These are phyloP conservation scores for Monilinia laxa DNA, from an alignment of 2,329 filamentous ascomycete species.

Conservation along the genomic window DNA sequence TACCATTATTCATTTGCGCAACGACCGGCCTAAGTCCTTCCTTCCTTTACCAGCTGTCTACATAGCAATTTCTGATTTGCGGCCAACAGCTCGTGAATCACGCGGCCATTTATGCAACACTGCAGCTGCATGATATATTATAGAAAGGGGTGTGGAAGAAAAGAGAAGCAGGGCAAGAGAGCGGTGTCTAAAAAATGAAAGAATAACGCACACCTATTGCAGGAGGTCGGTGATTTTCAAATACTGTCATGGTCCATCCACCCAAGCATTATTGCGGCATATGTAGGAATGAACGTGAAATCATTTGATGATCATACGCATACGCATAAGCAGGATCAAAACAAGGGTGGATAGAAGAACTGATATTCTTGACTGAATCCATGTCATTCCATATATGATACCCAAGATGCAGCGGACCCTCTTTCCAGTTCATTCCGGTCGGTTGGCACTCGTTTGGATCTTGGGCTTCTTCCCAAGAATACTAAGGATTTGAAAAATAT, in stretches of 20 bases:
- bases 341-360: constrained; percentile 16
- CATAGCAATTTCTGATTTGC: constrained; percentile 20
- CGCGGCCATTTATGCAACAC: constrained; percentile 23
- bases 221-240: constrained; percentile 15
- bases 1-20: constrained; percentile 6
- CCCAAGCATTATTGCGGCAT: constrained; percentile 8
- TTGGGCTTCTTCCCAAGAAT: constrained; percentile 6
- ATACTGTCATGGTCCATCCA: constrained; percentile 10
- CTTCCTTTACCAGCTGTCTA: constrained; percentile 22
- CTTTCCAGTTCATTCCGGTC: constrained; percentile 6
- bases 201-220: constrained; percentile 14
- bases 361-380: constrained; percentile 16
- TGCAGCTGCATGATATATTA: constrained; percentile 23
- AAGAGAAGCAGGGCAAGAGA: constrained; percentile 14
- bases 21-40: constrained; percentile 21
- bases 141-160: constrained; percentile 17
- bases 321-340: constrained; percentile 12
- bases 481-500: background rate
- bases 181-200: constrained; percentile 17
- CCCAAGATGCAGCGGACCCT: constrained; percentile 15
- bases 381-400: constrained; percentile 10
- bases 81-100: constrained; percentile 23
- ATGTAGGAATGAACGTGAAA: constrained; percentile 14
- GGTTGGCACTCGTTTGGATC: constrained; percentile 2
- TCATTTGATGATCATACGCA: constrained; percentile 17